A percentile compares a stretch with the other conserved stretches of the same genome.
These are phyloP conservation scores for Ambrosia artemisiifolia DNA, from an alignment of 129 eudicot species.

Conservation along the genomic window DNA sequence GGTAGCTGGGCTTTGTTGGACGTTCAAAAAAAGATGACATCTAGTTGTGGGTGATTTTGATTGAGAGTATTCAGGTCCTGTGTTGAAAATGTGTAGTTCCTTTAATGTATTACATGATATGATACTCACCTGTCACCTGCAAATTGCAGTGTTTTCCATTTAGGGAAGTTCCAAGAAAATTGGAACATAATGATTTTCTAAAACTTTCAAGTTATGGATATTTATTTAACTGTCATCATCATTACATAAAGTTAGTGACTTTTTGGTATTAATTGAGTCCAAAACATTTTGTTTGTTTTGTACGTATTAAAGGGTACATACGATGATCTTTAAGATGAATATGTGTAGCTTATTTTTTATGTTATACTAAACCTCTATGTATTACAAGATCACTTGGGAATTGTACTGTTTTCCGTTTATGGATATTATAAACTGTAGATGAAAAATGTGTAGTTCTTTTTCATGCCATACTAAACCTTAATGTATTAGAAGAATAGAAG, in stretches of 20 bases:
- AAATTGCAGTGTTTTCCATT: neutral
- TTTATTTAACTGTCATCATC: neutral
- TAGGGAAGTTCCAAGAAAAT: neutral
- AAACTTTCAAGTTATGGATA: neutral
- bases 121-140: neutral
- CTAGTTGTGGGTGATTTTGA: neutral
- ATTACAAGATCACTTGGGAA: neutral
- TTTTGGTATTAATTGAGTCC: neutral
- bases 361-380: neutral
- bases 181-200: neutral
- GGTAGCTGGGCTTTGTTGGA: too few species aligned
- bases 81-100: neutral
- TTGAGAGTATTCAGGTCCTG: neutral
- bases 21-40: too few species aligned
- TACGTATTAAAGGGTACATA: neutral
- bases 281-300: neutral
- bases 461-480: too few species aligned
- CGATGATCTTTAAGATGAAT: neutral
- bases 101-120: neutral
- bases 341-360: neutral
- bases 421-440: too few species aligned
- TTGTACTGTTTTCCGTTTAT: too few species aligned
- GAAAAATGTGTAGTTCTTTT: too few species aligned
- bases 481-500: too few species aligned
- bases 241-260: neutral